phyloP scores from a whole-genome alignment of 352 stramenopile genomes.

The Pythium guiyangense region DNA sequence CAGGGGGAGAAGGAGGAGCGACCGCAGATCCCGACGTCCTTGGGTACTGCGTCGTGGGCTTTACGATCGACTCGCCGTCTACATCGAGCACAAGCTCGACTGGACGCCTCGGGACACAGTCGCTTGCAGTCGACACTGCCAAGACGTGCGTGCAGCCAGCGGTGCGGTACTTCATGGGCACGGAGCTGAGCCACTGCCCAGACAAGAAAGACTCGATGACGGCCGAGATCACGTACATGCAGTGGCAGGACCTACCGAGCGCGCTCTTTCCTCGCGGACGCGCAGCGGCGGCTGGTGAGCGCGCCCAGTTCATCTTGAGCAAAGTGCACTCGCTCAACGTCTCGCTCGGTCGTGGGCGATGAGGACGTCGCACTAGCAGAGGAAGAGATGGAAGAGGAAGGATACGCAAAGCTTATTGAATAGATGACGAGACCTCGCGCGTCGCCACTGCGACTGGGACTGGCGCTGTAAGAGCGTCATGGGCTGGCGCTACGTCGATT shows the following conservation, averaged over 20 bases:
- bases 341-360: slow-evolving; percentile 40
- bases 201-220: slow-evolving; percentile 64
- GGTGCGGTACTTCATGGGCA: slow-evolving; percentile 77
- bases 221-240: slow-evolving; percentile 48
- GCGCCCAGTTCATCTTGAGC: slow-evolving; percentile 75
- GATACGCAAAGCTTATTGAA: background rate
- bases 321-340: slow-evolving; percentile 66
- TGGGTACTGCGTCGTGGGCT: slow-evolving; percentile 76
- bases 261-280: slow-evolving; percentile 55
- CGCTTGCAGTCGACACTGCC: slow-evolving; percentile 24
- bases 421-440: too few species aligned
- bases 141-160: slow-evolving; percentile 46
- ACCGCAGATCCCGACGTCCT: slow-evolving; percentile 1
- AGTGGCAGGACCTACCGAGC: slow-evolving; percentile 69
- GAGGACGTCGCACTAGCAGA: slow-evolving; percentile 1
- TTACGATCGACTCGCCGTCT: slow-evolving; percentile 21
- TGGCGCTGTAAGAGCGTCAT: too few species aligned
- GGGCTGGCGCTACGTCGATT: too few species aligned
- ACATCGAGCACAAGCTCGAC: too few species aligned
- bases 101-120: too few species aligned
- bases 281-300: slow-evolving; percentile 57
- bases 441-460: too few species aligned
- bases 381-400: background rate
- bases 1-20: background rate
- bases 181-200: slow-evolving; percentile 47